Conservation (phyloP, 345 rosid genomes). For the Kernera saxatilis region DNA sequence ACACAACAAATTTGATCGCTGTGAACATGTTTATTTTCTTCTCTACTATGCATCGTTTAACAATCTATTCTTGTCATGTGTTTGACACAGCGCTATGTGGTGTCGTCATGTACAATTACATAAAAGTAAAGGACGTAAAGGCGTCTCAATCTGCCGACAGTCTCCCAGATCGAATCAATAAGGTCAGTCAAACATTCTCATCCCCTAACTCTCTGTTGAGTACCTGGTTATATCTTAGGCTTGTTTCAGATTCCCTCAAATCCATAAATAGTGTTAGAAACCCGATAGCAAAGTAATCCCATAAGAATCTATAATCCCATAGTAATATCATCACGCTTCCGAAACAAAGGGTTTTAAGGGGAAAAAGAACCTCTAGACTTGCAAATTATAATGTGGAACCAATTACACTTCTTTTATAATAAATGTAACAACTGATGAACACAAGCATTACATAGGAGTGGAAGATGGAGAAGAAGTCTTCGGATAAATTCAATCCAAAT, state of each 20-base stretch:
- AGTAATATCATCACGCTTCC: neutral
- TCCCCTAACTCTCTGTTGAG: neutral
- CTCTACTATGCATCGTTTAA: neutral
- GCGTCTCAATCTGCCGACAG: constrained; percentile 62
- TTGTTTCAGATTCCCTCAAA: neutral
- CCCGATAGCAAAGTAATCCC: too few relatives aligned
- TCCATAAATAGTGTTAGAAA: neutral
- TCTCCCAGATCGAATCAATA: constrained; percentile 67
- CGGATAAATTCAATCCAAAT: constrained; percentile 58
- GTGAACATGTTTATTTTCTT: neutral
- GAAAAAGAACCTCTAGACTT: neutral
- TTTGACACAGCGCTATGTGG: constrained; percentile 74
- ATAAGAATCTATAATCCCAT: too few relatives aligned
- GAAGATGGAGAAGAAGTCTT: constrained; percentile 93
- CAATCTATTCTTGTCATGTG: neutral
- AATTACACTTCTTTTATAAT: neutral
- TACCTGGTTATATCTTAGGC: neutral
- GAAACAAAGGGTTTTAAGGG: too few relatives aligned
- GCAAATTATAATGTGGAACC: neutral
- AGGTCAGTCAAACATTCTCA: constrained; percentile 47
- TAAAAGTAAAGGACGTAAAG: constrained; percentile 72
- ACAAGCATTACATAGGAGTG: constrained; percentile 52
- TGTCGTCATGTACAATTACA: constrained; percentile 89
- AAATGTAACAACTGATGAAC: constrained; percentile 1
- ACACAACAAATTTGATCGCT: neutral